Evolutionary conservation across 2,329 filamentous ascomycete species (phyloP), one percentile per base, ranked within the genome.

Genomic region (Moelleriella libera): DNA sequence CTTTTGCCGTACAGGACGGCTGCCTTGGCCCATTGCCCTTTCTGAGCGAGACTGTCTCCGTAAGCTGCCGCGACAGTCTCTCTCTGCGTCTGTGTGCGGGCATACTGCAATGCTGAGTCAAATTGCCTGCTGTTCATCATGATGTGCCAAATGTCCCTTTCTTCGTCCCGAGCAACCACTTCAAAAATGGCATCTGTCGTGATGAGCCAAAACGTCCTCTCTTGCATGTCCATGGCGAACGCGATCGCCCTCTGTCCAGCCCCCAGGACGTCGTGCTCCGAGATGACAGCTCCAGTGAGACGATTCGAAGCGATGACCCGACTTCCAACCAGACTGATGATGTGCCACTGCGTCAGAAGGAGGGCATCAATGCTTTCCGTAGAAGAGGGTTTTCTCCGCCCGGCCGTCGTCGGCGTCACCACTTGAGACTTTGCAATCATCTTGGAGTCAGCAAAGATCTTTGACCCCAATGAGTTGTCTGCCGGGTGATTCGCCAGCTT

Each of bases 171-270:
- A 10, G 90, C 83, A 10, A 92, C 85, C 49, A 98, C 83, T 66
- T 98, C 92, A 55, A 88, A 96, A 45, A 98, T 95, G 58, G 94
- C 88, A 48, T 86, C 77, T 0, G 79, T 76, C 0, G 90, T 97
- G 59, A 97, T 94, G 2, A 98, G 75, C 92, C 94, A 98, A 60
- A 90, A 96, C 0, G 92, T 98, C 58, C 90, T 94, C 70, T 96
- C 95, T 63, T 92, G 90, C 51, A 85, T 76, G 63, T 98, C 92
- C 7, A 90, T 82, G 45, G 88, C 83, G 14, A 98, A 75, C 0
- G 86, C 88, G n/a, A 98, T 69, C 5, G 83, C 80, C 56, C 75
- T 82, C 56, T 95, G 85, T 0, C 84, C 85, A 5, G 80, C 75
- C 48, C 90, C 84, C 11, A 97, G 71, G 5, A 98, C 83, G 28